Evolutionary conservation across 1,284 basidiomycete genomes (phyloP).

Genomic region (Chalciporus sp.): DNA sequence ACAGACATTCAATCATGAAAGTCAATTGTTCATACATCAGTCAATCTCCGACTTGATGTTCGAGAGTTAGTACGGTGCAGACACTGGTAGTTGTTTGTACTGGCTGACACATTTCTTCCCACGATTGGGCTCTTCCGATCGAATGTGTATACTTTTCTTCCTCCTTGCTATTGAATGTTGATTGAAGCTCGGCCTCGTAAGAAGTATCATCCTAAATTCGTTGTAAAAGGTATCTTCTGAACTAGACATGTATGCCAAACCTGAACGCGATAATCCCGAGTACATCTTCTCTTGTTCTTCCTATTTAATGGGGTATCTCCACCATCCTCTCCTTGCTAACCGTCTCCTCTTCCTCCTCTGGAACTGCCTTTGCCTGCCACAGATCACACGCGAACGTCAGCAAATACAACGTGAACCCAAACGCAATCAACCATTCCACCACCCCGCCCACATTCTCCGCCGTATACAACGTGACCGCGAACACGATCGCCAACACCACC

Average conservation of each 20-base stretch:
- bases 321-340: constrained; percentile 2
- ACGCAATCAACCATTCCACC: constrained; percentile 72
- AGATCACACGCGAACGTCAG: constrained; percentile 70
- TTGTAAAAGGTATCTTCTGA: neutral
- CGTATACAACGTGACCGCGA: constrained; percentile 53
- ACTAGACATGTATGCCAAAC: neutral
- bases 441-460: constrained; percentile 56
- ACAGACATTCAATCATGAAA: neutral
- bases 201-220: too few relatives aligned
- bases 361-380: constrained; percentile 49
- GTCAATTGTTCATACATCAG: constrained; percentile 14
- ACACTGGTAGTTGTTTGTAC: neutral
- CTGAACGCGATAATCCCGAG: neutral
- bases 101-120: neutral
- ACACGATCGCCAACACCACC: constrained; percentile 62
- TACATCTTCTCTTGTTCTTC: neutral
- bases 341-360: neutral
- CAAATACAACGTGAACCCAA: constrained; percentile 72
- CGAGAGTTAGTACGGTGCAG: neutral
- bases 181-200: too few relatives aligned
- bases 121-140: neutral
- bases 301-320: neutral
- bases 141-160: too few relatives aligned
- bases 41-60: constrained; percentile 3
- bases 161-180: too few relatives aligned